Evolutionary conservation across 2,329 filamentous ascomycete genomes (phyloP).

Genomic region (Monilinia fructigena): DNA sequence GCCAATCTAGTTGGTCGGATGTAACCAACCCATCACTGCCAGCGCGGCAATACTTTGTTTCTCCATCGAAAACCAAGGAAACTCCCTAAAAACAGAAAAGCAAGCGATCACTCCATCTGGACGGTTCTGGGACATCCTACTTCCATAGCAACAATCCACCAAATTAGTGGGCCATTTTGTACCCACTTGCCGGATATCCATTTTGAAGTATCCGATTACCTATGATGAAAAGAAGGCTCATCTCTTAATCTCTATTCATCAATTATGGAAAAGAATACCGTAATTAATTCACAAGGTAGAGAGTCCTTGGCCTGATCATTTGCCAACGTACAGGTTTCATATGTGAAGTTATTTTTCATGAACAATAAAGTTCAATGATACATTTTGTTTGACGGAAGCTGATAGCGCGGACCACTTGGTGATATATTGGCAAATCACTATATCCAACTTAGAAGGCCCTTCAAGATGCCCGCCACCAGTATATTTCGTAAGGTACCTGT

Average conservation of each 20-base stretch:
- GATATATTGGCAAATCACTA: background rate
- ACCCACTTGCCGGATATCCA: constrained; percentile 13
- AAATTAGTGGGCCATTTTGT: background rate
- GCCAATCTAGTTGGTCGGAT: background rate
- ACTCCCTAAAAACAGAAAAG: background rate
- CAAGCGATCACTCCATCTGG: background rate
- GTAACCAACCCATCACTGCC: background rate
- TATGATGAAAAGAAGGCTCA: background rate
- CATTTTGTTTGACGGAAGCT: background rate
- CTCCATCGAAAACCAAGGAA: background rate
- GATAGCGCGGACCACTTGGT: background rate
- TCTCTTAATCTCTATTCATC: background rate
- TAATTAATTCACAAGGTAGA: background rate
- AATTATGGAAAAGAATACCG: background rate
- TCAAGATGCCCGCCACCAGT: background rate
- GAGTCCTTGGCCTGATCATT: background rate
- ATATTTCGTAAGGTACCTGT: background rate
- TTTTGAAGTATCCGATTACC: background rate
- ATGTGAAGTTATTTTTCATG: background rate
- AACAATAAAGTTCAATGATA: background rate
- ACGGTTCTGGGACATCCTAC: background rate
- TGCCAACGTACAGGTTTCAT: background rate
- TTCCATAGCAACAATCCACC: background rate
- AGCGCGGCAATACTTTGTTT: background rate
- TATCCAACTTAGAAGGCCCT: background rate